phyloP scores from a whole-genome alignment of 345 rosid species.

The Xanthoceras sorbifolium region DNA sequence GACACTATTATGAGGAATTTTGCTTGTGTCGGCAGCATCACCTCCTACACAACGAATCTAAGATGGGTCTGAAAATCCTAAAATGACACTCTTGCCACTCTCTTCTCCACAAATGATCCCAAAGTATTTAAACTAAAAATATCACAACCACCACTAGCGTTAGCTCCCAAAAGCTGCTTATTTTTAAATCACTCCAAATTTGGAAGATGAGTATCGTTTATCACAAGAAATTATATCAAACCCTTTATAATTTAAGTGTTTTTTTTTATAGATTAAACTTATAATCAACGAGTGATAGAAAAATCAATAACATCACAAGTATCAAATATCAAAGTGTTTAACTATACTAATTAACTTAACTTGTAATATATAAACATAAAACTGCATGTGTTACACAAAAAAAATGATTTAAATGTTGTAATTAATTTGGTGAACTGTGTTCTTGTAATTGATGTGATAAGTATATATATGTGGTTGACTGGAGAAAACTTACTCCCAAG shows the following conservation, averaged over 20 bases:
- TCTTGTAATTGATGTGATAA: neutral
- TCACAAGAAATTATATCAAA: too few relatives aligned
- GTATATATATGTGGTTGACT: neutral
- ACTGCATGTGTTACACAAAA: too few relatives aligned
- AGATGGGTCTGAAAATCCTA: neutral
- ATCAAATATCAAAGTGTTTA: too few relatives aligned
- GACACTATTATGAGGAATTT: slow-evolving; percentile 7
- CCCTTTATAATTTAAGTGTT: neutral
- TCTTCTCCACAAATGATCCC: neutral
- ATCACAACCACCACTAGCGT: neutral
- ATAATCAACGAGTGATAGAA: too few relatives aligned
- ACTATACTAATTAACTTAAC: too few relatives aligned
- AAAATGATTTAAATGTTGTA: too few relatives aligned
- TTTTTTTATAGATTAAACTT: too few relatives aligned
- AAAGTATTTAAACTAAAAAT: neutral
- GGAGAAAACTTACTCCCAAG: slow-evolving; percentile 77
- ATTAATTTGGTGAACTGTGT: neutral
- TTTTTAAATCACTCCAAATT: neutral
- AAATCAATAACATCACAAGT: too few relatives aligned
- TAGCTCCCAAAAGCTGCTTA: too few relatives aligned
- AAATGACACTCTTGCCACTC: neutral
- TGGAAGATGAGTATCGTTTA: too few relatives aligned
- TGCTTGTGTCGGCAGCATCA: slow-evolving; percentile 11
- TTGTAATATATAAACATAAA: too few relatives aligned
- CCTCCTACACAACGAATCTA: neutral